A percentile compares a stretch with the other conserved stretches of the same genome.
Conservation (phyloP, 2,329 filamentous ascomycete genomes). For the Diaporthe batatas region DNA sequence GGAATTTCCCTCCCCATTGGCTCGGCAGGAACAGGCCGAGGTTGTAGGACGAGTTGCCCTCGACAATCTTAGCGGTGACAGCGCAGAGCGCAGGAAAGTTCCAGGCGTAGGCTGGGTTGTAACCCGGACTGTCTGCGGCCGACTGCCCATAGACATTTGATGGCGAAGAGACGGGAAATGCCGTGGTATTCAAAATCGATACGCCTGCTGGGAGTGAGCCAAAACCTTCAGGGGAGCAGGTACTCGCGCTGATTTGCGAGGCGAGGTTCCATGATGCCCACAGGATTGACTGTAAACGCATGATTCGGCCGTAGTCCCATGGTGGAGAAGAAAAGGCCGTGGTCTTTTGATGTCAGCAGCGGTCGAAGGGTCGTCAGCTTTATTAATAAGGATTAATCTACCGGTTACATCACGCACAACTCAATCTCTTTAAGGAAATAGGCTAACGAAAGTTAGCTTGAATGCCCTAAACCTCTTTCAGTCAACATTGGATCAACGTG, state of each 20-base stretch:
- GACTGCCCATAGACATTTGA: conserved; percentile 29
- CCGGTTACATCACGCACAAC: no score
- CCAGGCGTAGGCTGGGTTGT: conserved; percentile 28
- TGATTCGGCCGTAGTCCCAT: conserved; percentile 5
- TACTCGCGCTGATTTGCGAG: conserved; percentile 13
- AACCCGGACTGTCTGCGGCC: conserved; percentile 25
- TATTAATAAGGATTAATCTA: background rate
- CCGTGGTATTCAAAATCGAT: conserved; percentile 12
- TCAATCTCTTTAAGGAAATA: no score
- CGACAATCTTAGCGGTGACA: conserved; percentile 49
- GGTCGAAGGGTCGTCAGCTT: background rate
- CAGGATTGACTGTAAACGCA: conserved; percentile 23
- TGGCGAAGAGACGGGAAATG: conserved; percentile 1
- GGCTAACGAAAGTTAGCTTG: no score
- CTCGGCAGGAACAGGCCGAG: conserved; percentile 52
- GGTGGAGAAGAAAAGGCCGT: background rate
- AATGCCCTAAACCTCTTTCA: no score
- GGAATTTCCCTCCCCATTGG: conserved; percentile 51
- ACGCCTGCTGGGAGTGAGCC: conserved; percentile 30
- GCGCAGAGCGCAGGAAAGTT: conserved; percentile 51
- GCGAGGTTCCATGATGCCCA: conserved; percentile 22
- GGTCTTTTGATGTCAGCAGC: background rate
- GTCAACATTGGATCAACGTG: no score
- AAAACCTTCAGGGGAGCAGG: conserved; percentile 18
- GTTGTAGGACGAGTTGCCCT: conserved; percentile 48